Evolutionary conservation across 2,329 filamentous ascomycete genomes (phyloP).

Genomic region (Trichophyton schoenleinii): DNA sequence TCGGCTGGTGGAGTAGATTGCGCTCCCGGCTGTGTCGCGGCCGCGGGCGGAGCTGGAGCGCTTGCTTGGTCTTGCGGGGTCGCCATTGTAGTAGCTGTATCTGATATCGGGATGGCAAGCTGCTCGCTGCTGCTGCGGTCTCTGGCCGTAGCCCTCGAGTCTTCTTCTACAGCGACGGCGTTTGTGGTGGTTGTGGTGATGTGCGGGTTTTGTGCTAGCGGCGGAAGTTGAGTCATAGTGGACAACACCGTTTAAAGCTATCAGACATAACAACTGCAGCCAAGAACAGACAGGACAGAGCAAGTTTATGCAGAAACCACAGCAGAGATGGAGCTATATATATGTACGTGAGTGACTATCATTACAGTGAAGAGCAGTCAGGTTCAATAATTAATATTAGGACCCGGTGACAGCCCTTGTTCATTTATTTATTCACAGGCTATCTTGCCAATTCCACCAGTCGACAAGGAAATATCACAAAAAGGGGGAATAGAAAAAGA

Average conservation of each 20-base stretch:
- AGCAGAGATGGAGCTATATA: background rate
- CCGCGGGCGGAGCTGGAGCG: background rate
- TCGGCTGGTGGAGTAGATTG: background rate
- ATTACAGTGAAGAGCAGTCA: background rate
- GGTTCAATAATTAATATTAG: constrained; percentile 1
- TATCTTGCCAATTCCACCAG: background rate
- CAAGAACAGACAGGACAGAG: background rate
- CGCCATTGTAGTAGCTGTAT: background rate
- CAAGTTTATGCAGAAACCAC: background rate
- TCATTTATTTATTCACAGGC: constrained; percentile 2
- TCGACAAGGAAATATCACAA: background rate
- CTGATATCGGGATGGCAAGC: background rate
- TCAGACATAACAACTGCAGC: background rate
- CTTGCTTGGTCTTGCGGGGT: background rate
- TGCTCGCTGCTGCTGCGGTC: background rate
- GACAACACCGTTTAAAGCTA: background rate
- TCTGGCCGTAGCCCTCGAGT: background rate
- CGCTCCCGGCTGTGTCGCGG: background rate
- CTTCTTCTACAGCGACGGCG: too few relatives aligned
- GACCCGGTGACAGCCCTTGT: background rate
- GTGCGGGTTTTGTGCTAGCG: background rate
- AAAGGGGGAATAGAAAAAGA: background rate
- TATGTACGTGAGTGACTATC: background rate
- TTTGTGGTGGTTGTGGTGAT: background rate
- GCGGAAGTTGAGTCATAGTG: background rate